A percentile compares a stretch with the other conserved stretches of the same genome.
Evolutionary conservation across 1,284 basidiomycete genomes (phyloP).

Genomic region (Violaceomyces palustris): DNA sequence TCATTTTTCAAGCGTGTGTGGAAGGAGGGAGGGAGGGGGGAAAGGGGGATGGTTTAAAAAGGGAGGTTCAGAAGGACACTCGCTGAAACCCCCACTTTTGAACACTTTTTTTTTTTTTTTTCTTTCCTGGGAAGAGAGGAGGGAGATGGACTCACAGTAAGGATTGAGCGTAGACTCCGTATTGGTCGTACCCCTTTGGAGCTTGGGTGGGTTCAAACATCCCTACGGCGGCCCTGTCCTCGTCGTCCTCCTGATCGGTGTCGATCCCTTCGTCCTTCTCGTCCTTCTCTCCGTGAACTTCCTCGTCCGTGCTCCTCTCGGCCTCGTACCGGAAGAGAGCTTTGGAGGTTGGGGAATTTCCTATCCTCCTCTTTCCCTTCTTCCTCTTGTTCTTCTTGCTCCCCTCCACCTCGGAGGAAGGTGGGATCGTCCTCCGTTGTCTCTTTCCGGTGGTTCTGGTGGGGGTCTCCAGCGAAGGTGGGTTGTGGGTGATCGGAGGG

Average conservation of each 20-base stretch:
- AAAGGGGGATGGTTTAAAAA: no score
- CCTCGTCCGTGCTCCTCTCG: slow-evolving; percentile 72
- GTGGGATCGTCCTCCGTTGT: no score
- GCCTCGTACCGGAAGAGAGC: slow-evolving; percentile 63
- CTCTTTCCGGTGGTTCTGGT: no score
- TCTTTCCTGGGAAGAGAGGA: no score
- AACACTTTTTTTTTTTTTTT: no score
- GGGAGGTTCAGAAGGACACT: no score
- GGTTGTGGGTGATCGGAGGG: no score
- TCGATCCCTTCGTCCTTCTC: slow-evolving; percentile 58
- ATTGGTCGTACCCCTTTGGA: slow-evolving; percentile 60
- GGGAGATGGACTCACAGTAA: slow-evolving; percentile 33
- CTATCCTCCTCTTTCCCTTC: slow-evolving; percentile 31
- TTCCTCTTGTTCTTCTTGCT: slow-evolving; percentile 2
- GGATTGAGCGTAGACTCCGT: slow-evolving; percentile 44
- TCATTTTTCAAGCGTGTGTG: no score
- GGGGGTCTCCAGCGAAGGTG: no score
- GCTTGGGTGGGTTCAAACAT: slow-evolving; percentile 64
- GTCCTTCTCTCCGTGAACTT: slow-evolving; percentile 55
- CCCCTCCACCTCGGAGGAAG: no score
- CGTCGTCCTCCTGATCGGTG: slow-evolving; percentile 59
- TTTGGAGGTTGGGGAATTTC: slow-evolving; percentile 53
- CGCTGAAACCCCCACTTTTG: no score
- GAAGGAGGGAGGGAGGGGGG: no score
- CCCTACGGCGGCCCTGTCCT: slow-evolving; percentile 63